These are phyloP conservation scores for Neoscytalidium dimidiatum DNA, from an alignment of 2,329 filamentous ascomycete genomes.

Conservation along the genomic window DNA sequence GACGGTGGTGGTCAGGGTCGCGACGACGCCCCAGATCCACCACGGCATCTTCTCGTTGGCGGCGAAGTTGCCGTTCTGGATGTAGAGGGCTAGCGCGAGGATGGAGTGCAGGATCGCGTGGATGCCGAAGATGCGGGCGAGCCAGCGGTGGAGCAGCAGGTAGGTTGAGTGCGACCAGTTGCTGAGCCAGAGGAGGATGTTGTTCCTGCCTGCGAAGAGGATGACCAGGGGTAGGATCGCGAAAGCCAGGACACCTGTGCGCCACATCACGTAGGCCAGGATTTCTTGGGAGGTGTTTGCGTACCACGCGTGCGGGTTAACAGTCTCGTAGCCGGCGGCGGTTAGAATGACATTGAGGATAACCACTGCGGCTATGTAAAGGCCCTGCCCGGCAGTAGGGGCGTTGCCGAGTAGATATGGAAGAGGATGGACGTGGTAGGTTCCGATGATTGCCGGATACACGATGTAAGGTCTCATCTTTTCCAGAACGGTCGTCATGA, in stretches of 20 bases:
- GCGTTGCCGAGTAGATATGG: constrained; percentile 31
- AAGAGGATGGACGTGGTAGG: constrained; percentile 24
- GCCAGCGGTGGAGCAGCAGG: constrained; percentile 68
- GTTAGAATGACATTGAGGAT: constrained; percentile 23
- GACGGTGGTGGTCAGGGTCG: constrained; percentile 47
- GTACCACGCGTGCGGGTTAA: constrained; percentile 40
- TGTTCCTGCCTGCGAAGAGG: constrained; percentile 69
- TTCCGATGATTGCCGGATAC: constrained; percentile 25
- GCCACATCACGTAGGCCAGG: constrained; percentile 61
- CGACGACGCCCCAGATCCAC: constrained; percentile 32
- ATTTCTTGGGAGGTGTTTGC: constrained; percentile 30
- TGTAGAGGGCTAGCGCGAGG: not conserved
- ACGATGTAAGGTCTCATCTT: constrained; percentile 24
- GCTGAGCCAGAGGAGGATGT: constrained; percentile 65
- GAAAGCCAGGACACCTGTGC: constrained; percentile 65
- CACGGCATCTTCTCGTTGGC: not conserved
- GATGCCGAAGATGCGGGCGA: constrained; percentile 62
- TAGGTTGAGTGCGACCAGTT: constrained; percentile 70
- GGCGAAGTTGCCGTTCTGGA: not conserved
- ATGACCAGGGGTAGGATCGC: constrained; percentile 66
- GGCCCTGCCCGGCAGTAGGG: constrained; percentile 46
- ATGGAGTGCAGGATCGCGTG: constrained; percentile 66
- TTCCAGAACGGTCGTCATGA: constrained; percentile 5
- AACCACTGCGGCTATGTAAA: constrained; percentile 43
- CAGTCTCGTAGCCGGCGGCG: constrained; percentile 38